Percentiles rank a stretch among this genome's conserved stretches.
phyloP scores from a whole-genome alignment of 2,329 filamentous ascomycete species.

The Claviceps capensis region DNA sequence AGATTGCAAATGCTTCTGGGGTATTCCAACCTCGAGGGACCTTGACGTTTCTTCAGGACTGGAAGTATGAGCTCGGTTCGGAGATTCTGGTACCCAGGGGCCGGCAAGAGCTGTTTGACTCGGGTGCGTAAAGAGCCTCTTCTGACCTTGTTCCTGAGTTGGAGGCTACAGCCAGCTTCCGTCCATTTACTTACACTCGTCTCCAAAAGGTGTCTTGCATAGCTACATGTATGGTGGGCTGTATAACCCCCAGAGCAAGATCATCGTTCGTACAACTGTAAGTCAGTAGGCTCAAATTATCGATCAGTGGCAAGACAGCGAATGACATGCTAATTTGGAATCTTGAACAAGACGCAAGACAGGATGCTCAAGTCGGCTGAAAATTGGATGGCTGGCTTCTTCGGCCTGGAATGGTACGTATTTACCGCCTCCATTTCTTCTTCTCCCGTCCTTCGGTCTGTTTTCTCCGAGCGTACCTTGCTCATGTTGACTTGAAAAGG shows the following conservation, averaged over 20 bases:
- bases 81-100: conserved; percentile 63
- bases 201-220: conserved; percentile 43
- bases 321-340: conserved; percentile 2
- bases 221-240: conserved; percentile 60
- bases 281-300: conserved; percentile 6
- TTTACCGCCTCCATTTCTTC: too few species aligned
- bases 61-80: conserved; percentile 54
- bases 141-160: too few species aligned
- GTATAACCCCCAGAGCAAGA: conserved; percentile 59
- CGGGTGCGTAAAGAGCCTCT: conserved; percentile 20
- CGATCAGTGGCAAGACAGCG: background rate
- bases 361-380: conserved; percentile 67
- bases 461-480: background rate
- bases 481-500: conserved; percentile 20
- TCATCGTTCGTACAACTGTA: conserved; percentile 57
- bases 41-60: conserved; percentile 53
- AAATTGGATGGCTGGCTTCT: conserved; percentile 68
- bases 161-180: background rate
- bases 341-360: conserved; percentile 43
- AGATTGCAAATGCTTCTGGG: conserved; percentile 39
- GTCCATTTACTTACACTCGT: background rate
- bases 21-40: conserved; percentile 42
- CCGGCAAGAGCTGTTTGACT: conserved; percentile 59
- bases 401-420: conserved; percentile 52
- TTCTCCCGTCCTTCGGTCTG: background rate